Base-by-base conservation (phyloP, 495 filamentous ascomycete genomes). In the Lasiosphaeria ovina region DNA sequence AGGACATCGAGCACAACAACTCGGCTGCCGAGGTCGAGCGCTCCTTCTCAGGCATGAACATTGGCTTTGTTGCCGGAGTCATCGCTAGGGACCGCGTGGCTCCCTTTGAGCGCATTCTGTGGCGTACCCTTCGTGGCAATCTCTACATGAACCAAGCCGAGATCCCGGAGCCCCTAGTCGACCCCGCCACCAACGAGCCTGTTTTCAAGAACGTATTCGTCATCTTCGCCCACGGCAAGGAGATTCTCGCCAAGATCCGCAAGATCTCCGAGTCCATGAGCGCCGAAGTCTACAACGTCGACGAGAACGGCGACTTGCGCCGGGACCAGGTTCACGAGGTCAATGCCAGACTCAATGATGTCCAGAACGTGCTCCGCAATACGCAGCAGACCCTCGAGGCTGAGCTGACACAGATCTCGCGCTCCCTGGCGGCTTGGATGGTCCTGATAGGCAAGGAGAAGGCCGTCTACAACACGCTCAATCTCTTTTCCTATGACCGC, bases 111-210 rank as follows among this genome's bases (percentile, higher is more conserved):
- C 87, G 94, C 54, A 98, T 98, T 62, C 82, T 99, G 14, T 99
- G 94, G 94, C 83, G 94, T 57, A 97, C 94, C 0, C 80, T 99
- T 56, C 92, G 94, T 67, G 94, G 94, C 64, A 99, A 99, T 76
- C 83, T 99, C 17, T 99, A 97, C 79, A 99, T 99, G 94, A 99
- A 98, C 77, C 94, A 99, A 79, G 91, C 93, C 38, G 94, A 98
- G 78, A 98, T 99, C 56, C 87, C 91, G 35, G 91, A 98, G 66
- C 86, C 91, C n/a, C 89, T 99, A 58, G 81, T 95, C 72, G 91
- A 99, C 74, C 94, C 94, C 31, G 78, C 84, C 64, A 96, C 85
- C 77, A 96, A 97, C 74, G 94, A 98, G 74, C 80, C 88, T 51
- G 81, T 95, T 62, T 85, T 87, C 75, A 99, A 99, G 87, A 99